phyloP scores from a whole-genome alignment of 2,329 filamentous ascomycete species.

The Fusarium sp. region DNA sequence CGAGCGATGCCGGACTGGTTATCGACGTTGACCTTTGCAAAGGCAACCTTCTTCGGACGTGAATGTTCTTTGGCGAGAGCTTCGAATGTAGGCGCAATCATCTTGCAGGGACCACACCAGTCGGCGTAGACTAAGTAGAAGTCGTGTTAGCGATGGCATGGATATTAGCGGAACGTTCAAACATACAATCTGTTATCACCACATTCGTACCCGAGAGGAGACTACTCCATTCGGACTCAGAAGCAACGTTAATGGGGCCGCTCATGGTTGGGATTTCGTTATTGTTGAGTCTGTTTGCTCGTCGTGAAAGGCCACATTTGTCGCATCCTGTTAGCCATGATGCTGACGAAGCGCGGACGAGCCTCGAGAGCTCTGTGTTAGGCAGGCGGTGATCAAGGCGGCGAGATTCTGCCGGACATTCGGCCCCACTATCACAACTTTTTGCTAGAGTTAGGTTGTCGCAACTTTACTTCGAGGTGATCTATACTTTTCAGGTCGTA shows the following conservation, averaged over 20 bases:
- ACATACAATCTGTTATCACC: slow-evolving; percentile 88
- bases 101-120: slow-evolving; percentile 94
- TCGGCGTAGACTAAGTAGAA: slow-evolving; percentile 80
- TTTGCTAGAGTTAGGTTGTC: slow-evolving; percentile 16
- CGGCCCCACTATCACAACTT: slow-evolving; percentile 30
- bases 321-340: slow-evolving; percentile 26
- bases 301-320: slow-evolving; percentile 33
- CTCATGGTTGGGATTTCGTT: slow-evolving; percentile 50
- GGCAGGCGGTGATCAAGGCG: slow-evolving; percentile 36
- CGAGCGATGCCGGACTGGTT: slow-evolving; percentile 78
- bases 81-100: slow-evolving; percentile 89
- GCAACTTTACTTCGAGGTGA: background rate
- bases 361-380: background rate
- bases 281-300: slow-evolving; percentile 6
- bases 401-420: slow-evolving; percentile 43
- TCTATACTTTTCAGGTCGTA: background rate
- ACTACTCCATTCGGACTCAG: slow-evolving; percentile 73
- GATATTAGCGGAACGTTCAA: background rate
- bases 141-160: slow-evolving; percentile 39
- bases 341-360: slow-evolving; percentile 29
- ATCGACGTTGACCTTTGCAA: slow-evolving; percentile 92
- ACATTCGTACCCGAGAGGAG: slow-evolving; percentile 77
- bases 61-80: slow-evolving; percentile 81
- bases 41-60: slow-evolving; percentile 82
- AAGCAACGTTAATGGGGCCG: slow-evolving; percentile 65